These are phyloP conservation scores for Discostella pseudostelligera DNA, from an alignment of 108 stramenopile genomes.

Conservation along the genomic window DNA sequence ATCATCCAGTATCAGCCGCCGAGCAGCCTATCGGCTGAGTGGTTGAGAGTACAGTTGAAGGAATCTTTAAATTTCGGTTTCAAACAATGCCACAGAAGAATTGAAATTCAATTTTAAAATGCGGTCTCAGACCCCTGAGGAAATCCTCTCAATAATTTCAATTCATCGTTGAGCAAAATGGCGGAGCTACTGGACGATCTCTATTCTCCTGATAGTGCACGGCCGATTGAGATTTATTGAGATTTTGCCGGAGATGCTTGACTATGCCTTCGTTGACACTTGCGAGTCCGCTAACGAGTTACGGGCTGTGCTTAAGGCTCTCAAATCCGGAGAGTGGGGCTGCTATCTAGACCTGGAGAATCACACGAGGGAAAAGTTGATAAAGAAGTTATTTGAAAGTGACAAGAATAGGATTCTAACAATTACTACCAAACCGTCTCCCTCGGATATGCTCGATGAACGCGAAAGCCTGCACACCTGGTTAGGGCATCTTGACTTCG, in stretches of 20 bases:
- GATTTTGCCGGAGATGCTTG: slow-evolving; percentile 63
- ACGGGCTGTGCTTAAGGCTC: slow-evolving; percentile 35
- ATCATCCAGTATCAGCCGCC: too few species aligned
- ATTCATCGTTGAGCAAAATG: slow-evolving; percentile 14
- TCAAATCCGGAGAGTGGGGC: slow-evolving; percentile 56
- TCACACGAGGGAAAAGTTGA: slow-evolving; percentile 38
- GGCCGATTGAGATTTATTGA: slow-evolving; percentile 12
- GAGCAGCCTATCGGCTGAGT: too few species aligned
- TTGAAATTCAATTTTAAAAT: too few species aligned
- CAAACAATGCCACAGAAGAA: too few species aligned
- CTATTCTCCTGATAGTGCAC: neutral
- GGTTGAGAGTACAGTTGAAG: too few species aligned
- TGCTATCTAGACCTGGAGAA: slow-evolving; percentile 50
- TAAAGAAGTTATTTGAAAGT: slow-evolving; percentile 37
- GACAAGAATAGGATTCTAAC: slow-evolving; percentile 31
- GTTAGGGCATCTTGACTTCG: slow-evolving; percentile 8
- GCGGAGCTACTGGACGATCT: slow-evolving; percentile 8
- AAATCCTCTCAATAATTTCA: too few species aligned
- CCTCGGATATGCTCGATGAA: slow-evolving; percentile 27
- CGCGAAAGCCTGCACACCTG: slow-evolving; percentile 21
- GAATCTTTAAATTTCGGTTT: too few species aligned
- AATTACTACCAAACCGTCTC: slow-evolving; percentile 17
- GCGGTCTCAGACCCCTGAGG: too few species aligned
- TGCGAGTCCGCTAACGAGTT: slow-evolving; percentile 39
- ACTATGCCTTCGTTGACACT: slow-evolving; percentile 61